Evolutionary conservation across 305 asterid genomes (phyloP).

Genomic region (Salvia sclarea): DNA sequence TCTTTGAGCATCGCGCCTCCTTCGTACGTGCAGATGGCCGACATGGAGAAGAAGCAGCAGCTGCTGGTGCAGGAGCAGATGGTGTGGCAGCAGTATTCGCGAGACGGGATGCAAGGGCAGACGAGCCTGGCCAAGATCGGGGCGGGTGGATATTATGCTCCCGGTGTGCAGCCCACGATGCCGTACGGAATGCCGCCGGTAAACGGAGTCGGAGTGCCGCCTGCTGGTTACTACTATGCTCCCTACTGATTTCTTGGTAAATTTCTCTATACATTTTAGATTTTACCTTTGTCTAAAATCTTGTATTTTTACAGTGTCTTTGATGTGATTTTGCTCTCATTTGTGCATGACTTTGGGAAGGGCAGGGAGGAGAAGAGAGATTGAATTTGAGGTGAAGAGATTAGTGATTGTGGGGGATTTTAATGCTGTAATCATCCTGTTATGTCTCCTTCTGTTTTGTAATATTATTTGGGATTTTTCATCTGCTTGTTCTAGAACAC

Average conservation of each 20-base stretch:
- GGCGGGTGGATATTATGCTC: constrained; percentile 58
- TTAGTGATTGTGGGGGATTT: constrained; percentile 37
- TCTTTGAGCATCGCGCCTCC: constrained; percentile 75
- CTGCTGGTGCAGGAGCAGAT: constrained; percentile 74
- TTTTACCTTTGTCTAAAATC: constrained; percentile 20
- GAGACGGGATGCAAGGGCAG: constrained; percentile 86
- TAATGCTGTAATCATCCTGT: constrained; percentile 36
- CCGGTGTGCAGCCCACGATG: constrained; percentile 52
- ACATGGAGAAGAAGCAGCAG: constrained; percentile 87
- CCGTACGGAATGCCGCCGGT: constrained; percentile 75
- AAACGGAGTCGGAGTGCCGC: constrained; percentile 62
- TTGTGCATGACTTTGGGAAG: constrained; percentile 48
- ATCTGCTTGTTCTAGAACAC: constrained; percentile 25
- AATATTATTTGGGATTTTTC: constrained; percentile 34
- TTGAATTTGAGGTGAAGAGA: constrained; percentile 37
- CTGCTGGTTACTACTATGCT: constrained; percentile 59
- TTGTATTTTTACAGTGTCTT: constrained; percentile 38
- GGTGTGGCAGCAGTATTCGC: constrained; percentile 77
- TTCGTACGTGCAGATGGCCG: constrained; percentile 81
- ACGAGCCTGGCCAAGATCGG: constrained; percentile 65
- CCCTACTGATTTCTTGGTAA: constrained; percentile 48
- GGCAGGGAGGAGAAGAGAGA: constrained; percentile 41
- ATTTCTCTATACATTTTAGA: constrained; percentile 36
- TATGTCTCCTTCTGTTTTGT: constrained; percentile 42
- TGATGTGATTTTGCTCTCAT: constrained; percentile 43